phyloP scores from a whole-genome alignment of 768 basidiomycete genomes.

The Lenzites betulinus region DNA sequence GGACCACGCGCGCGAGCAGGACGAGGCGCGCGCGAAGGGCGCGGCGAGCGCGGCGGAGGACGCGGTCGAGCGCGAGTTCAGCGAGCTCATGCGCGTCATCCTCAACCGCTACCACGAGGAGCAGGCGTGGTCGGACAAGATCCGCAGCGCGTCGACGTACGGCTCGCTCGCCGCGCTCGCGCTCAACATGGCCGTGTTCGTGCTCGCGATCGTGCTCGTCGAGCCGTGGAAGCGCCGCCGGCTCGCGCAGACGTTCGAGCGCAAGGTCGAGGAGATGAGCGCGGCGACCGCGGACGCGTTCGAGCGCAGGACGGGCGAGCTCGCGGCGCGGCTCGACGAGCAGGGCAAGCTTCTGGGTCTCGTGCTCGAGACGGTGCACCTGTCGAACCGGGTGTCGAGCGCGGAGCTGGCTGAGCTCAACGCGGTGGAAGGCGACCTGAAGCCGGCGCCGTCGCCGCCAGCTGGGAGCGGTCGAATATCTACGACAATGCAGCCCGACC shows the following conservation, averaged over 20 bases:
- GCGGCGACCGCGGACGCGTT: conserved; percentile 38
- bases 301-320: conserved; percentile 48
- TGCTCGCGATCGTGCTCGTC: conserved; percentile 86
- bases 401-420: conserved; percentile 13
- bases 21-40: conserved; percentile 69
- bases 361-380: conserved; percentile 28
- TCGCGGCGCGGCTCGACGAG: conserved; percentile 49
- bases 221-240: conserved; percentile 95
- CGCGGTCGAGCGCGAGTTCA: conserved; percentile 85
- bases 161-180: conserved; percentile 84
- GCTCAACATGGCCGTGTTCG: conserved; percentile 88
- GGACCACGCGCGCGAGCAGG: conserved; percentile 86
- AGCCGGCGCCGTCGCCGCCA: background rate
- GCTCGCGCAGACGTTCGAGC: conserved; percentile 88
- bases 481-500: conserved; percentile 15
- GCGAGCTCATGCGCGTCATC: conserved; percentile 84
- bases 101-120: conserved; percentile 96
- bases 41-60: conserved; percentile 71
- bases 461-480: conserved; percentile 17
- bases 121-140: conserved; percentile 99
- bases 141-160: conserved; percentile 92
- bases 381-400: conserved; percentile 14
- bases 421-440: conserved; percentile 15
- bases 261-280: conserved; percentile 59
- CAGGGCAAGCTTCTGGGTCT: conserved; percentile 44